Conservation (phyloP, 768 basidiomycete genomes). For the Pleurotus citrinopileatus region DNA sequence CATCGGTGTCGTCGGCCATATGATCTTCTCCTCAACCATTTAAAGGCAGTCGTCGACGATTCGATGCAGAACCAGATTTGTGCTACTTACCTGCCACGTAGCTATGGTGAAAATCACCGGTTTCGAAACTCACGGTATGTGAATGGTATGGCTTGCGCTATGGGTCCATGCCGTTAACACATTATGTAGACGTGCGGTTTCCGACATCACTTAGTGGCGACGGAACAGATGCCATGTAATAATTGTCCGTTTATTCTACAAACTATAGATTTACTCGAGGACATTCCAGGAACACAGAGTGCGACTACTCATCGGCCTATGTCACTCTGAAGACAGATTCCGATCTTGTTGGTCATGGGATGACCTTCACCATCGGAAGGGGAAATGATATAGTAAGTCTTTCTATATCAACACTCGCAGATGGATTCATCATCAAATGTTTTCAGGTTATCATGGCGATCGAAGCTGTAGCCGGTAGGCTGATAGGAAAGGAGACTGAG, state of each 20-base stretch:
- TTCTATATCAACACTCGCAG: not conserved
- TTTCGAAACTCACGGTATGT: constrained; percentile 55
- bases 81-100: not conserved
- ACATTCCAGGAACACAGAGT: constrained; percentile 77
- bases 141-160: not conserved
- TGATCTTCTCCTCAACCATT: not conserved
- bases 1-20: not conserved
- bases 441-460: constrained; percentile 79
- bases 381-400: constrained; percentile 87
- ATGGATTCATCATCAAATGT: not conserved
- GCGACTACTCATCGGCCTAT: constrained; percentile 95
- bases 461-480: constrained; percentile 71
- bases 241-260: not conserved
- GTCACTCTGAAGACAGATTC: constrained; percentile 74
- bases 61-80: not conserved
- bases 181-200: constrained; percentile 75
- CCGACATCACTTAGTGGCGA: constrained; percentile 90
- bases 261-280: not conserved
- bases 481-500: constrained; percentile 81
- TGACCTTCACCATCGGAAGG: constrained; percentile 94
- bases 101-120: constrained; percentile 46
- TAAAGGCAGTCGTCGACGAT: not conserved
- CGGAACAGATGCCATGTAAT: constrained; percentile 90
- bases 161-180: constrained; percentile 3
- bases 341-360: constrained; percentile 81